These are phyloP conservation scores for Russula olivacea DNA, from an alignment of 768 basidiomycete genomes.

Conservation along the genomic window DNA sequence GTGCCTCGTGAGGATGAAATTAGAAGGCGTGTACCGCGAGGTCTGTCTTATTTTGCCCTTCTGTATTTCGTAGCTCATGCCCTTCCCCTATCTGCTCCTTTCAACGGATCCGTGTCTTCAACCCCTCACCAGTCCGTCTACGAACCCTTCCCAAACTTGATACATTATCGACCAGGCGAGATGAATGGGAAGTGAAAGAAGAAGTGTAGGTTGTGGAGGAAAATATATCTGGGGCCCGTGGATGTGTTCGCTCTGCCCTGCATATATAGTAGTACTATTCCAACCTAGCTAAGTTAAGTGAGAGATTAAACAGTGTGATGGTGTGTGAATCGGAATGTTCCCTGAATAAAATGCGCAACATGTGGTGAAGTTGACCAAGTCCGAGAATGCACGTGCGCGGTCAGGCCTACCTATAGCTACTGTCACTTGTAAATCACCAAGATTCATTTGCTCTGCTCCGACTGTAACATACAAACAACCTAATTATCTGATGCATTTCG, in stretches of 20 bases:
- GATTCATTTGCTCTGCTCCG: no score
- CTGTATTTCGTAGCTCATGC: not conserved
- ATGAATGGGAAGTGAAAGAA: not conserved
- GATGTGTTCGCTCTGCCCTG: not conserved
- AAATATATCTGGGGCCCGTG: not conserved
- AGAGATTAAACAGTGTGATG: not conserved
- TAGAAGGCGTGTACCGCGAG: constrained; percentile 51
- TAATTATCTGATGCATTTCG: no score
- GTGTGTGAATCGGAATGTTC: not conserved
- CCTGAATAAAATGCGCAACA: no score
- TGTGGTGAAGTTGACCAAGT: no score
- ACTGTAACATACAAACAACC: no score
- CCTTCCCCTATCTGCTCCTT: not conserved
- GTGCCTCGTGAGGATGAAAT: constrained; percentile 53
- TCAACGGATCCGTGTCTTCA: not conserved
- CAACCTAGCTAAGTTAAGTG: no score
- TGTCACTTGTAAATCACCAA: no score
- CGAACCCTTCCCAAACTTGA: constrained; percentile 48
- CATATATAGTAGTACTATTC: no score
- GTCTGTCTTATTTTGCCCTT: constrained; percentile 32
- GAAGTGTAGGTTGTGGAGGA: not conserved
- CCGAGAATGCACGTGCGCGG: no score
- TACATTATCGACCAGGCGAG: constrained; percentile 36
- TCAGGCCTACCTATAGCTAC: no score
- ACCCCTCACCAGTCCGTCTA: constrained; percentile 41